These are phyloP conservation scores for Fraxinus greggii DNA, from an alignment of 305 asterid species.

Conservation along the genomic window DNA sequence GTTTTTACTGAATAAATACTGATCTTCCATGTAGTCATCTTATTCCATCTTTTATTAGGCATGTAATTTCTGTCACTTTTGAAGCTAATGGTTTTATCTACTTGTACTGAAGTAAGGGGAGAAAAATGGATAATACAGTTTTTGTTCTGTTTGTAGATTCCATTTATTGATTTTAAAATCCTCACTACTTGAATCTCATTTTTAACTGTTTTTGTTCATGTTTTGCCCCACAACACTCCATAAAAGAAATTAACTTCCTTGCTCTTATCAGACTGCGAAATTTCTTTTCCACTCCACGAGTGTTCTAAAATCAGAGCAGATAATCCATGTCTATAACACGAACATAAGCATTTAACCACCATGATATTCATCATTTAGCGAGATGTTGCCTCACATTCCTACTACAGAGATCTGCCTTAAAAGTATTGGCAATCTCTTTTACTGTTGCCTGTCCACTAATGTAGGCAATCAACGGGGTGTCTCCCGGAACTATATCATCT, in stretches of 20 bases:
- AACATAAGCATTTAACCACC: background rate
- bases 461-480: constrained; percentile 50
- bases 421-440: constrained; percentile 13
- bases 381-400: constrained; percentile 25
- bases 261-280: background rate
- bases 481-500: constrained; percentile 67
- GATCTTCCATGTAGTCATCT: background rate
- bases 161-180: background rate
- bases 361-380: background rate
- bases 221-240: background rate
- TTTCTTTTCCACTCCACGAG: background rate
- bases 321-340: background rate
- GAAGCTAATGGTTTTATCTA: background rate
- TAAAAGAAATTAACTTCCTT: background rate
- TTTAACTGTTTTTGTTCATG: background rate
- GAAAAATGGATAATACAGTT: background rate
- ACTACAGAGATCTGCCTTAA: constrained; percentile 49
- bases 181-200: background rate
- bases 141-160: background rate
- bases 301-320: background rate
- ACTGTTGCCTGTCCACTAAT: constrained; percentile 35
- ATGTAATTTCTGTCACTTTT: background rate
- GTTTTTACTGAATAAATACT: background rate
- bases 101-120: background rate
- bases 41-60: background rate